Conservation (phyloP, 2,329 filamentous ascomycete species). For the Fusarium sp. region DNA sequence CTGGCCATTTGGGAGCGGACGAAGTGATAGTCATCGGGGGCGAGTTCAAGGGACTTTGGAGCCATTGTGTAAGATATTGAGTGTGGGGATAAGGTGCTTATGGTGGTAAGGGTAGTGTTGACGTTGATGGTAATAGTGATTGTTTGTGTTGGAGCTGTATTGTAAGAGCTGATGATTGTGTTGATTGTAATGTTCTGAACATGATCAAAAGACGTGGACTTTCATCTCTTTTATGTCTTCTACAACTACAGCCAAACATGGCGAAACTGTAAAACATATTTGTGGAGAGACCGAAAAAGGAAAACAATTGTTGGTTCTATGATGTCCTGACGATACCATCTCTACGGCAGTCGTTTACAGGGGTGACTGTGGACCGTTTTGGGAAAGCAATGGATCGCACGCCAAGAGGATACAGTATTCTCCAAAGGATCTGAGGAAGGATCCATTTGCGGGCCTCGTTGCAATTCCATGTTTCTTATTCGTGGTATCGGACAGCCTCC, state of each 20-base stretch:
- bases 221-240: slow-evolving; percentile 12
- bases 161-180: background rate
- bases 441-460: background rate
- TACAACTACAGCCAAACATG: fast-evolving
- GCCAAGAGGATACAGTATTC: background rate
- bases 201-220: background rate
- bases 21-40: slow-evolving; percentile 35
- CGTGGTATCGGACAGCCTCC: background rate
- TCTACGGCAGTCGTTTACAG: background rate
- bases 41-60: slow-evolving; percentile 39
- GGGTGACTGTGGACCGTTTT: background rate
- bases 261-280: background rate
- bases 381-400: background rate
- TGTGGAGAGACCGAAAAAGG: slow-evolving; percentile 6
- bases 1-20: slow-evolving; percentile 45
- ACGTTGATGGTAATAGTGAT: background rate
- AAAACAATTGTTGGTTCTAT: slow-evolving; percentile 27
- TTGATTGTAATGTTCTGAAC: background rate
- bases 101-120: no score
- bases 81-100: background rate
- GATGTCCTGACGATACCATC: background rate
- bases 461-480: background rate
- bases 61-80: slow-evolving; percentile 21
- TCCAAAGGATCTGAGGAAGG: background rate
- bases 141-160: background rate